Conservation (phyloP, 495 filamentous ascomycete genomes). For the Neurospora sp. region DNA sequence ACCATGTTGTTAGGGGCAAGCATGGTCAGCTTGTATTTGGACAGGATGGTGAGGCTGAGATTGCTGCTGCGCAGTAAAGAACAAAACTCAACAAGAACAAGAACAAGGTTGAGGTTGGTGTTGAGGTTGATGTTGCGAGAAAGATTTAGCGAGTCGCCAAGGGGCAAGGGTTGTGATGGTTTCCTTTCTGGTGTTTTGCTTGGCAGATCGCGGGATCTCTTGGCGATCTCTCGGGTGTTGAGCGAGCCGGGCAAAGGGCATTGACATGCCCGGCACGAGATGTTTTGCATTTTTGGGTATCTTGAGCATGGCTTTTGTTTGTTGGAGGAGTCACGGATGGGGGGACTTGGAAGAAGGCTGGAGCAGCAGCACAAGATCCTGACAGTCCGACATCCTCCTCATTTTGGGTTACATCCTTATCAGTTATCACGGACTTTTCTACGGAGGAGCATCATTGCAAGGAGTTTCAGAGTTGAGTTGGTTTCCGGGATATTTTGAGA, state of each 20-base stretch:
- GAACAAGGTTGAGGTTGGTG: background rate
- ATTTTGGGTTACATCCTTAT: background rate
- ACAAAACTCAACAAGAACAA: background rate
- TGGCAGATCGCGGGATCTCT: background rate
- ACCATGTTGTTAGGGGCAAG: constrained; percentile 33
- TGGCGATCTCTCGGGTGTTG: background rate
- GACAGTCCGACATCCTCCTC: background rate
- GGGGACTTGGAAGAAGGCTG: background rate
- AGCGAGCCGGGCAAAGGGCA: background rate
- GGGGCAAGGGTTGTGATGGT: too few relatives aligned
- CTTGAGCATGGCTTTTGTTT: background rate
- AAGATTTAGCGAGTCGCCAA: background rate
- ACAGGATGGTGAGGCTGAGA: background rate
- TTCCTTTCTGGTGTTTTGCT: too few relatives aligned
- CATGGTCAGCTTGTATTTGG: constrained; percentile 41
- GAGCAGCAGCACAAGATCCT: background rate
- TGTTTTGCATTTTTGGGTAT: background rate
- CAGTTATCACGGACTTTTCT: background rate
- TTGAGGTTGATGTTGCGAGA: background rate
- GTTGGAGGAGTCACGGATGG: background rate
- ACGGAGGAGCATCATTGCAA: background rate
- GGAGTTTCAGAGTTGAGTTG: background rate
- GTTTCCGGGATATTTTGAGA: background rate
- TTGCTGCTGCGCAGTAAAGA: background rate
- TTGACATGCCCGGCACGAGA: background rate